A percentile compares a stretch with the other conserved stretches of the same genome.
These are phyloP conservation scores for Geotrichum klebahnii DNA, from an alignment of 1,139 yeast species.

Conservation along the genomic window DNA sequence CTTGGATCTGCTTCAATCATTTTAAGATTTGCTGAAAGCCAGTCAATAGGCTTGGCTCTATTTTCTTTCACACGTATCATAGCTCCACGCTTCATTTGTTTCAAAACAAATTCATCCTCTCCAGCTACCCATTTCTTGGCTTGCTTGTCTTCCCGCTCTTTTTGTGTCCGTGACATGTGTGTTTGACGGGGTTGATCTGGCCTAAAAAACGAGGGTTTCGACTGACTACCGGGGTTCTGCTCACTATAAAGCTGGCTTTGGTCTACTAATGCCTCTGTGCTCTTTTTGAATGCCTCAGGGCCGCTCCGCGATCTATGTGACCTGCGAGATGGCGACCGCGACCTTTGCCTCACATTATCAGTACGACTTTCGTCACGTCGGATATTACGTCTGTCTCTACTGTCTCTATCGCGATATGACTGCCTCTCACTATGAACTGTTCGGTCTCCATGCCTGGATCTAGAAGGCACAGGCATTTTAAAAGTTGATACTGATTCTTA, in stretches of 20 bases:
- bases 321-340: neutral
- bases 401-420: neutral
- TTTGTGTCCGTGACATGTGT: constrained; percentile 20
- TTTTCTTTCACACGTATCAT: constrained; percentile 35
- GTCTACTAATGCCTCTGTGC: neutral
- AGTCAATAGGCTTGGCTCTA: constrained; percentile 34
- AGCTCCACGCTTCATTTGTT: constrained; percentile 37
- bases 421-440: neutral
- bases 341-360: neutral
- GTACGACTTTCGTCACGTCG: too few species aligned
- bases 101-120: constrained; percentile 37
- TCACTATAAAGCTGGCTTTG: neutral
- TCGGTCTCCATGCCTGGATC: neutral
- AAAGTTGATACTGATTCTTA: too few species aligned
- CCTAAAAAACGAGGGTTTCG: neutral
- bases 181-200: constrained; percentile 7
- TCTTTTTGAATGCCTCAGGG: neutral
- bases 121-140: constrained; percentile 35
- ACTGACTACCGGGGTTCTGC: neutral
- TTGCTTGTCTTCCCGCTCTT: constrained; percentile 23
- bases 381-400: neutral
- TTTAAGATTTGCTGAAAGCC: constrained; percentile 30
- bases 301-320: neutral
- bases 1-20: constrained; percentile 27
- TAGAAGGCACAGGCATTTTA: too few species aligned